A percentile compares a stretch with the other conserved stretches of the same genome.
Conservation (phyloP, 2,329 filamentous ascomycete species). For the Pestalotiopsis sp. region DNA sequence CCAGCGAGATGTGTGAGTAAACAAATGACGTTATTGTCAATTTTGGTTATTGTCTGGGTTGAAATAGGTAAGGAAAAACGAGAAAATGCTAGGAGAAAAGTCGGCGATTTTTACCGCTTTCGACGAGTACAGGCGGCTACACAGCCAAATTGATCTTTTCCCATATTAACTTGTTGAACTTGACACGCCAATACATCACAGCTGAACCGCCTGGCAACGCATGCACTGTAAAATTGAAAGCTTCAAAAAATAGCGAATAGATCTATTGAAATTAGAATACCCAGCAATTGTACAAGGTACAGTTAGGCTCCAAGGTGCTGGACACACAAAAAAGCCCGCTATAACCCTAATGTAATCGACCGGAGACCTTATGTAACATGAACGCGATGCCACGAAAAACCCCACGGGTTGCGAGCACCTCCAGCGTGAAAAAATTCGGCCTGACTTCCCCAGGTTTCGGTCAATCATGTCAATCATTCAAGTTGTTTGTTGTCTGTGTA, state of each 20-base stretch:
- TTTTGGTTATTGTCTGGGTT: neutral
- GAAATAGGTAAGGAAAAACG: neutral
- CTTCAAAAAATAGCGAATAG: neutral
- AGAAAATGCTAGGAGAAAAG: neutral
- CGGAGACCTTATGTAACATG: neutral
- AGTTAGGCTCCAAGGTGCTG: neutral
- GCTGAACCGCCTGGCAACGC: neutral
- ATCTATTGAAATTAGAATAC: neutral
- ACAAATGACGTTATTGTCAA: no score
- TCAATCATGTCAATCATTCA: neutral
- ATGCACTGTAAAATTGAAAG: neutral
- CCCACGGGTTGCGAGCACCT: neutral
- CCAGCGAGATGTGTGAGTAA: no score
- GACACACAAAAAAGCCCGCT: neutral
- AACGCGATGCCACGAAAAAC: neutral
- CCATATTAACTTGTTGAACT: neutral
- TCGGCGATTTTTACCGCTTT: neutral
- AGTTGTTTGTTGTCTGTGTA: neutral
- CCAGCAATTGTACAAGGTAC: neutral
- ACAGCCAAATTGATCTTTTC: neutral
- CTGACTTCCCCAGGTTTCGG: neutral
- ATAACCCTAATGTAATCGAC: neutral
- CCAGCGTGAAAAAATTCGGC: neutral
- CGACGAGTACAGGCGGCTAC: neutral
- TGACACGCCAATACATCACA: neutral